These are phyloP conservation scores for Ambrosia hybrid DNA, from an alignment of 140 eudicot species.

Conservation along the genomic window DNA sequence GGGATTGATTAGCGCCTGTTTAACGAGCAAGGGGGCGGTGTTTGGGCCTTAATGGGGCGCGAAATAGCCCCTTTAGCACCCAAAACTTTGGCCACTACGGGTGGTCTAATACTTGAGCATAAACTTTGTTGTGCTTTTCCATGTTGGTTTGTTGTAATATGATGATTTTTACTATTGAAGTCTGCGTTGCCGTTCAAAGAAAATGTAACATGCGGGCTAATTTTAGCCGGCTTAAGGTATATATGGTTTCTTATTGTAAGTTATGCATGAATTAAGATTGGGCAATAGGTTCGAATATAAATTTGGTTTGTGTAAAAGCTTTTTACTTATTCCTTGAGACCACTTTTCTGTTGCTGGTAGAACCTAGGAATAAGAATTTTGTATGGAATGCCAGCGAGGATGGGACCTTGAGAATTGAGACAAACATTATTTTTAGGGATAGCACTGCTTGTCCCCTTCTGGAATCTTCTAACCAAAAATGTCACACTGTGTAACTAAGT, in stretches of 20 bases:
- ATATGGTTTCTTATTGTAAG: neutral
- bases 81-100: too few species aligned
- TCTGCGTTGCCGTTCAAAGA: too few species aligned
- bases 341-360: constrained; percentile 53
- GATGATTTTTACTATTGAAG: too few species aligned
- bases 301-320: neutral
- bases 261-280: neutral
- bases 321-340: neutral
- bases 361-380: constrained; percentile 79
- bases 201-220: too few species aligned
- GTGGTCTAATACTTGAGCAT: too few species aligned
- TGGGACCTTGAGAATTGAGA: constrained; percentile 84
- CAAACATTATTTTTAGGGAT: constrained; percentile 85
- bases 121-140: too few species aligned
- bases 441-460: constrained; percentile 77
- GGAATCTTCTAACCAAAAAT: constrained; percentile 71
- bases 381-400: constrained; percentile 98
- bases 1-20: too few species aligned
- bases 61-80: too few species aligned
- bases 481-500: constrained; percentile 69
- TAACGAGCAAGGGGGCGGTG: too few species aligned
- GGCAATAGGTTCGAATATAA: neutral
- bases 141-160: too few species aligned
- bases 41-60: too few species aligned
- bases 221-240: neutral